Evolutionary conservation across 192 early-diverging fungal species (phyloP).

Genomic region (Allomyces javanicus): DNA sequence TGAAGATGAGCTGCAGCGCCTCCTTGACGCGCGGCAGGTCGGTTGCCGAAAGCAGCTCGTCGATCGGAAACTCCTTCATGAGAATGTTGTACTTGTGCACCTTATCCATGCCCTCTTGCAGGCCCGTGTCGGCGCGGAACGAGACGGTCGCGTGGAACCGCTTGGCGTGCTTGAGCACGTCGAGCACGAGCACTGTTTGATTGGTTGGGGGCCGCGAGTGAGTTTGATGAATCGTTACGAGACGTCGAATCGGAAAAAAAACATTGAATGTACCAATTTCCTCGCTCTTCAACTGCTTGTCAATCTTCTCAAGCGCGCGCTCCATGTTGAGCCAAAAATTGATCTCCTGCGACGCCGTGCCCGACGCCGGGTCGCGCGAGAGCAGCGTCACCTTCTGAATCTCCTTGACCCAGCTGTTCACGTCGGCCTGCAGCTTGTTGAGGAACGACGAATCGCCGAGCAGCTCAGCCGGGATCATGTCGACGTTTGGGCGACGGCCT

Average conservation of each 20-base stretch:
- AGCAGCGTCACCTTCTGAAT: slow-evolving; percentile 98
- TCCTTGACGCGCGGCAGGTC: slow-evolving; percentile 67
- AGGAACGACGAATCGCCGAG: slow-evolving; percentile 68
- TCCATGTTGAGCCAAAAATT: slow-evolving; percentile 99
- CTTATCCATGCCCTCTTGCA: slow-evolving; percentile 83
- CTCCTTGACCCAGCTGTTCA: slow-evolving; percentile 98
- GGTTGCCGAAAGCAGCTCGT: slow-evolving; percentile 86
- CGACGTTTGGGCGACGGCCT: slow-evolving; percentile 43
- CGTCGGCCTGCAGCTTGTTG: slow-evolving; percentile 84
- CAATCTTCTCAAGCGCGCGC: slow-evolving; percentile 71
- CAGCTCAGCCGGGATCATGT: slow-evolving; percentile 45
- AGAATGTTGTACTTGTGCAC: slow-evolving; percentile 89
- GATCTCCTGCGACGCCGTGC: slow-evolving; percentile 91
- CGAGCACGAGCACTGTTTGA: slow-evolving; percentile 59
- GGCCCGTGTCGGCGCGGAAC: slow-evolving; percentile 91
- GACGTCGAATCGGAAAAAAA: neutral
- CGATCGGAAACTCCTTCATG: slow-evolving; percentile 97
- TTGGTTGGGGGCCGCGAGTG: too few relatives aligned
- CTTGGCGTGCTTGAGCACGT: slow-evolving; percentile 88
- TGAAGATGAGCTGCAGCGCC: slow-evolving; percentile 66
- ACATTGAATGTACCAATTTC: slow-evolving; percentile 34
- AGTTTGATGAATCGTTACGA: too few relatives aligned
- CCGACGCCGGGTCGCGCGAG: slow-evolving; percentile 71
- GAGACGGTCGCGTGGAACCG: slow-evolving; percentile 94
- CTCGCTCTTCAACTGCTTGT: slow-evolving; percentile 85